Percentiles rank a stretch among this genome's conserved stretches.
Conservation (phyloP, 2,329 filamentous ascomycete genomes). For the Orbilia javanica region DNA sequence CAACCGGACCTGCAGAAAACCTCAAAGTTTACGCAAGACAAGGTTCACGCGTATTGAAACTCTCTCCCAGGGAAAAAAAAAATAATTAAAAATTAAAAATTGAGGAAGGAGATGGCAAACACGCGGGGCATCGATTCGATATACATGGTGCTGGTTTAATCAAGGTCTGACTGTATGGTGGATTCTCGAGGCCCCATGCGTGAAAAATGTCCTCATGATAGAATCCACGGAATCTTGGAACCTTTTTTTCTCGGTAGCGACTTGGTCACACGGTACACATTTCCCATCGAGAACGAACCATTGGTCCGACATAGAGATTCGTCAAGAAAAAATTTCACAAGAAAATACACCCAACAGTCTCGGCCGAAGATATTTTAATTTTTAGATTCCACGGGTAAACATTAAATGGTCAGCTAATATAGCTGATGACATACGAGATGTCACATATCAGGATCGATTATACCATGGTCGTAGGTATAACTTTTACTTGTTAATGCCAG, state of each 20-base stretch:
- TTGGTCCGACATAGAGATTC: too few relatives aligned
- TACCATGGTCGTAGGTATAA: background rate
- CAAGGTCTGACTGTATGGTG: background rate
- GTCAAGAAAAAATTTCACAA: too few relatives aligned
- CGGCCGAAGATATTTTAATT: background rate
- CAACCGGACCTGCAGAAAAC: background rate
- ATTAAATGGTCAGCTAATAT: background rate
- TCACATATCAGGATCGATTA: background rate
- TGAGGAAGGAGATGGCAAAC: background rate
- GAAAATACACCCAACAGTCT: background rate
- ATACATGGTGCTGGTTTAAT: background rate
- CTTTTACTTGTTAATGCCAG: background rate
- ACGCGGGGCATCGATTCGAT: background rate
- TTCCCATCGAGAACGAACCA: too few relatives aligned
- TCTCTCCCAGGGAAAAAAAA: background rate
- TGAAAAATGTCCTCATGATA: background rate
- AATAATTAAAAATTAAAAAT: too few relatives aligned
- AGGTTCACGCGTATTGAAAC: slow-evolving; percentile 24
- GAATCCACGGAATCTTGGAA: too few relatives aligned
- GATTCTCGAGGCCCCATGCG: background rate
- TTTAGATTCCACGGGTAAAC: background rate
- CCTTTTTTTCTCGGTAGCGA: too few relatives aligned
- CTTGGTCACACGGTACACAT: too few relatives aligned
- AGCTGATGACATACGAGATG: too few relatives aligned
- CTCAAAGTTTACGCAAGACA: slow-evolving; percentile 5